A percentile compares a stretch with the other conserved stretches of the same genome.
Evolutionary conservation across 371 early-diverging fungal species (phyloP).

Genomic region (Mucor saturninus): DNA sequence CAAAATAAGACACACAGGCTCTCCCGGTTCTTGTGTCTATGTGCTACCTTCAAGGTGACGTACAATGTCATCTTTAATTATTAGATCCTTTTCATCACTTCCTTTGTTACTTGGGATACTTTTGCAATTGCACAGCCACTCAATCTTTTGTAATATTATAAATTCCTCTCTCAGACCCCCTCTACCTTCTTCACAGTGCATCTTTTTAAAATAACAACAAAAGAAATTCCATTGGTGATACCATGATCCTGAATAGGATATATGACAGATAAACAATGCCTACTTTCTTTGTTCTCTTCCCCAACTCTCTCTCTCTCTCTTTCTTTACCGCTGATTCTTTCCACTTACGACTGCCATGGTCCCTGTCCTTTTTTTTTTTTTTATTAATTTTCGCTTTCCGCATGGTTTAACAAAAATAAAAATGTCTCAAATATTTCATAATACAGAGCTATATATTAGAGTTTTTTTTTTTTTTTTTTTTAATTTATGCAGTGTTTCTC

Average conservation of each 20-base stretch:
- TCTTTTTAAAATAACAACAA: background rate
- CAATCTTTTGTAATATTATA: too few species aligned
- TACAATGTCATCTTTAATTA: too few species aligned
- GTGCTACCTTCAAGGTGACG: too few species aligned
- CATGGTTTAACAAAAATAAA: background rate
- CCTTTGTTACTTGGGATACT: too few species aligned
- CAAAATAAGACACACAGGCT: too few species aligned
- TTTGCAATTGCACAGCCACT: too few species aligned
- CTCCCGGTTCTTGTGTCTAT: too few species aligned
- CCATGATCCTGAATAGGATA: constrained; percentile 7
- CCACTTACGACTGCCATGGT: background rate
- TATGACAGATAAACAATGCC: background rate
- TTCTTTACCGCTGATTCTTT: background rate
- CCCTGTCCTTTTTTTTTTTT: background rate
- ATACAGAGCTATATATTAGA: background rate
- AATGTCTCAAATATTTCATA: too few species aligned
- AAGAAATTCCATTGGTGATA: background rate
- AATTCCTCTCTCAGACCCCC: too few species aligned
- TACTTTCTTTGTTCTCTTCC: background rate
- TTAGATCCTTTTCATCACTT: too few species aligned
- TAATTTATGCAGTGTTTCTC: constrained; percentile 2
- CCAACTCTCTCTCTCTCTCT: background rate
- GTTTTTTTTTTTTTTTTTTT: background rate
- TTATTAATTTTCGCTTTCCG: background rate
- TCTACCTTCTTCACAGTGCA: background rate